These are phyloP conservation scores for Huiozyma sinensis DNA, from an alignment of 805 yeast species.

Conservation along the genomic window DNA sequence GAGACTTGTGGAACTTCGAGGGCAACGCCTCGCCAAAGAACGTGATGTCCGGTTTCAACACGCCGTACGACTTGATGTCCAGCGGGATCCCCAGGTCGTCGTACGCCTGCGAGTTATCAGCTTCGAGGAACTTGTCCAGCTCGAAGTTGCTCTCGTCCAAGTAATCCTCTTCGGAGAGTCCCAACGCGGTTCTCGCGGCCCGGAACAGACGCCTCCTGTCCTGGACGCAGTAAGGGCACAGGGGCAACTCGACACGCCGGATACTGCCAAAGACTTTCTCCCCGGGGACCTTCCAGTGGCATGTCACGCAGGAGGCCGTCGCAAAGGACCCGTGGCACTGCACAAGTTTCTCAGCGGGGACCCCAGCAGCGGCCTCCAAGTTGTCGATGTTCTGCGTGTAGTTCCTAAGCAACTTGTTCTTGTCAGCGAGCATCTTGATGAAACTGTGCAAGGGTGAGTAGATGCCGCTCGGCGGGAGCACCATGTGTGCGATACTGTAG, in stretches of 20 bases:
- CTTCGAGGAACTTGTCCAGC: not conserved
- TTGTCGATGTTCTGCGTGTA: slow-evolving; percentile 90
- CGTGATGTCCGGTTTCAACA: slow-evolving; percentile 86
- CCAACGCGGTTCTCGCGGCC: not conserved
- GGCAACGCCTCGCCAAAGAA: slow-evolving; percentile 87
- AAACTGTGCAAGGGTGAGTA: slow-evolving; percentile 77
- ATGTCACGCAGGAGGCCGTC: slow-evolving; percentile 70
- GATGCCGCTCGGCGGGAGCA: slow-evolving; percentile 57
- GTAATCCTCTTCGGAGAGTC: not conserved
- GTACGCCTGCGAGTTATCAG: not conserved
- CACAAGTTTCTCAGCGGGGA: slow-evolving; percentile 51
- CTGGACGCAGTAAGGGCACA: slow-evolving; percentile 55
- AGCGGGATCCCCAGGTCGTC: not conserved
- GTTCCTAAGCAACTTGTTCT: slow-evolving; percentile 67
- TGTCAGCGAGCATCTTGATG: slow-evolving; percentile 58
- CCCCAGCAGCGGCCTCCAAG: slow-evolving; percentile 68
- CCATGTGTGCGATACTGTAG: slow-evolving; percentile 73
- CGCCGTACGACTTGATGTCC: slow-evolving; percentile 50
- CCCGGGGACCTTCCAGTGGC: slow-evolving; percentile 59
- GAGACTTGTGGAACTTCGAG: slow-evolving; percentile 45
- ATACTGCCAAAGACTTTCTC: slow-evolving; percentile 51
- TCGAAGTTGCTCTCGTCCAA: not conserved
- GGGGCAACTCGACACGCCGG: slow-evolving; percentile 48
- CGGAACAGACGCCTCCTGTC: slow-evolving; percentile 28
- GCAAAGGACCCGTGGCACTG: slow-evolving; percentile 94